Conservation (phyloP, 176 grass and related monocot genomes). For the Carex parvula region DNA sequence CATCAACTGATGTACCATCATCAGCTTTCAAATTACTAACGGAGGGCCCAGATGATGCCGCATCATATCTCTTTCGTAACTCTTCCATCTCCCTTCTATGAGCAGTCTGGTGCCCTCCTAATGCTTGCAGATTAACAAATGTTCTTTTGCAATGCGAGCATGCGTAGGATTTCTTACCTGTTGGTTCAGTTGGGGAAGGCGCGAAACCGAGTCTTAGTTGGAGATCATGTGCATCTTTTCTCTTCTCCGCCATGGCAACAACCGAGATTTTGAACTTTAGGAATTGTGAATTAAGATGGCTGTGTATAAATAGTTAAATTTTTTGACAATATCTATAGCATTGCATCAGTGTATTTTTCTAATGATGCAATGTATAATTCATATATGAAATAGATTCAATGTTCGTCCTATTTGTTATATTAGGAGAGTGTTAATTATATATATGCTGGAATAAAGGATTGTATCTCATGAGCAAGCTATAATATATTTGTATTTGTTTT, state of each 20-base stretch:
- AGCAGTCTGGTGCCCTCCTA: conserved; percentile 32
- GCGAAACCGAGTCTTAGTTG: conserved; percentile 5
- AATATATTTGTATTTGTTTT: background rate
- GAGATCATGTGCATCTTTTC: conserved; percentile 11
- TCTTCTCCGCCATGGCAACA: conserved; percentile 13
- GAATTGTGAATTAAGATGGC: conserved; percentile 10
- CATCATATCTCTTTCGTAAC: conserved; percentile 1
- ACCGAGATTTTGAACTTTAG: background rate
- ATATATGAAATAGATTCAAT: background rate
- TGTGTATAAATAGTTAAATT: background rate
- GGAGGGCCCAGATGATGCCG: background rate
- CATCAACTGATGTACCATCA: background rate
- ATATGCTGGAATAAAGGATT: background rate
- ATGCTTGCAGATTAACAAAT: conserved; percentile 25
- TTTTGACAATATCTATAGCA: background rate
- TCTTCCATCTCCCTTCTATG: conserved; percentile 29
- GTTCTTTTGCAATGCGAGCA: conserved; percentile 16
- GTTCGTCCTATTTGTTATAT: background rate
- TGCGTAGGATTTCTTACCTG: background rate
- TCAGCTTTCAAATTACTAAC: background rate
- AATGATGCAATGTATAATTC: conserved; percentile 1
- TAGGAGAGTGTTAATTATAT: background rate
- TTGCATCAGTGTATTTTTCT: background rate
- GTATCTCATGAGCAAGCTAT: background rate
- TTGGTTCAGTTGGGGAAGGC: background rate